phyloP scores from a whole-genome alignment of 345 rosid species.

The Citropsis articulata region DNA sequence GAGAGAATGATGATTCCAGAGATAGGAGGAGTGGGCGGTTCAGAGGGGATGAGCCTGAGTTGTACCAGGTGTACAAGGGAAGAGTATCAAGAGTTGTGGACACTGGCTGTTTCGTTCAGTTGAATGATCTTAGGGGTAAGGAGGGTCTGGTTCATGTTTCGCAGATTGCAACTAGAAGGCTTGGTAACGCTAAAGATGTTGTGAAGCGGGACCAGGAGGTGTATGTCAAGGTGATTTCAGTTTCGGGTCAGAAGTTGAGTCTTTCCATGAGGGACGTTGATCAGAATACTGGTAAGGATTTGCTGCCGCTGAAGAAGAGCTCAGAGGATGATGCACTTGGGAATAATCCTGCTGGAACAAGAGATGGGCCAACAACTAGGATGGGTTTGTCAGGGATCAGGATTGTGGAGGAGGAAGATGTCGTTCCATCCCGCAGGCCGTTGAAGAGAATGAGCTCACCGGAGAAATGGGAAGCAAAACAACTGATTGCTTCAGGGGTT shows the following conservation, averaged over 20 bases:
- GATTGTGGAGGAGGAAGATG: slow-evolving; percentile 58
- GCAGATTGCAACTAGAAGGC: slow-evolving; percentile 68
- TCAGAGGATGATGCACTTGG: slow-evolving; percentile 49
- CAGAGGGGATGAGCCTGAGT: slow-evolving; percentile 51
- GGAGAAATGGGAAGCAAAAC: slow-evolving; percentile 87
- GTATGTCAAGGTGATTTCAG: slow-evolving; percentile 74
- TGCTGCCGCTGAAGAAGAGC: slow-evolving; percentile 68
- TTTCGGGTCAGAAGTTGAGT: slow-evolving; percentile 53
- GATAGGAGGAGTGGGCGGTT: slow-evolving; percentile 18
- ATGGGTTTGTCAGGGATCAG: slow-evolving; percentile 76
- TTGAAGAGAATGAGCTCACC: slow-evolving; percentile 89
- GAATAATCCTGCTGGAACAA: slow-evolving; percentile 50
- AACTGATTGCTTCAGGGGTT: slow-evolving; percentile 87
- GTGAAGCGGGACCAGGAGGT: slow-evolving; percentile 78
- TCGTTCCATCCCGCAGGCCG: slow-evolving; percentile 53
- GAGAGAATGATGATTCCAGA: slow-evolving; percentile 25
- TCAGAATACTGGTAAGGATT: slow-evolving; percentile 76
- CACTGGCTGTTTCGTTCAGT: slow-evolving; percentile 74
- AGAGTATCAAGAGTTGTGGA: slow-evolving; percentile 87
- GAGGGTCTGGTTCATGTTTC: slow-evolving; percentile 92
- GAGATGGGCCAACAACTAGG: slow-evolving; percentile 54
- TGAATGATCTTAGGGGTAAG: slow-evolving; percentile 73
- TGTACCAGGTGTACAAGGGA: slow-evolving; percentile 76
- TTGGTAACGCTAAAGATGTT: slow-evolving; percentile 53
- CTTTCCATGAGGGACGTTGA: slow-evolving; percentile 88